phyloP scores from a whole-genome alignment of 768 basidiomycete genomes.

The Phlebiopsis flavidoalba region DNA sequence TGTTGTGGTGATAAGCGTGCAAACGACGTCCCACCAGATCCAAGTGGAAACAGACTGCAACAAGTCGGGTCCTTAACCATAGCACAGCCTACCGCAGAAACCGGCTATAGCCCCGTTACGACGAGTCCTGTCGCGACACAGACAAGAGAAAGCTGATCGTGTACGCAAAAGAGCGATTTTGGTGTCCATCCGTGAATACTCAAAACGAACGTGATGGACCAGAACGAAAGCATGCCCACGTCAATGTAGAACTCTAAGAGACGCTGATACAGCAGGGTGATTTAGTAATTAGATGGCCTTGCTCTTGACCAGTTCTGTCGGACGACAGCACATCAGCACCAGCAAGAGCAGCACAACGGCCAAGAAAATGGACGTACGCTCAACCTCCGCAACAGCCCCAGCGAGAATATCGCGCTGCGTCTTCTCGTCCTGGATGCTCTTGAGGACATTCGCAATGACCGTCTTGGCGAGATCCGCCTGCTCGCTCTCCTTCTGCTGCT shows the following conservation, averaged over 20 bases:
- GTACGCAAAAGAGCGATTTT: too few species aligned
- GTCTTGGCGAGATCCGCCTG: constrained; percentile 86
- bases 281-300: constrained; percentile 68
- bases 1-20: too few species aligned
- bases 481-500: constrained; percentile 93
- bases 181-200: too few species aligned
- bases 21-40: too few species aligned
- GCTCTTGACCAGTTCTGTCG: constrained; percentile 80
- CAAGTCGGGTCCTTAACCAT: too few species aligned
- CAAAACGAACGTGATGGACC: not conserved
- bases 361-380: constrained; percentile 61
- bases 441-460: constrained; percentile 86
- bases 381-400: constrained; percentile 82
- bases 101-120: too few species aligned
- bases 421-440: constrained; percentile 81
- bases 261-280: not conserved
- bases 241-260: not conserved
- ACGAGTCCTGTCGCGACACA: too few species aligned
- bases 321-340: not conserved
- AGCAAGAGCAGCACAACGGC: not conserved
- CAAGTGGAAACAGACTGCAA: too few species aligned
- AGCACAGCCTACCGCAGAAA: too few species aligned
- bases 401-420: constrained; percentile 79
- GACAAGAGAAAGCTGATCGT: too few species aligned
- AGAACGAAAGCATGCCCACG: not conserved